A percentile compares a stretch with the other conserved stretches of the same genome.
These are phyloP conservation scores for Mycena albidolilacea DNA, from an alignment of 768 basidiomycete species.

Conservation along the genomic window DNA sequence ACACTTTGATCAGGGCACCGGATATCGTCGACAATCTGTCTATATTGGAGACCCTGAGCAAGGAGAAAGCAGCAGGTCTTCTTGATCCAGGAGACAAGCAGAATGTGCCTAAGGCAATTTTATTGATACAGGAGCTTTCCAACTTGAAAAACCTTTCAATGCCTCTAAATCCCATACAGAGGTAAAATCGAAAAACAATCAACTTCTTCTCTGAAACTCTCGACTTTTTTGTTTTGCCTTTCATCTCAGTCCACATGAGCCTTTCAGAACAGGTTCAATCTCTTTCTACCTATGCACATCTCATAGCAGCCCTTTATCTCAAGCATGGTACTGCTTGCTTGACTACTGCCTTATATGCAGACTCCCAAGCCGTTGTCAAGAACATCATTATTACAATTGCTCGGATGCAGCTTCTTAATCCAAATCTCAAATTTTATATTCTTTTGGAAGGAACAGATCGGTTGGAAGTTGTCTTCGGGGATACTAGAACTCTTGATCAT, in stretches of 20 bases:
- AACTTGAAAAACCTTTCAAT: too few species aligned
- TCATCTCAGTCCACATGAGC: not conserved
- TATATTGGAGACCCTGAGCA: too few species aligned
- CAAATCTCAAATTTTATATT: not conserved
- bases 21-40: too few species aligned
- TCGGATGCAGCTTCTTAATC: not conserved
- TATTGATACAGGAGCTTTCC: too few species aligned
- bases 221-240: too few species aligned
- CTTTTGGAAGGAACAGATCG: not conserved
- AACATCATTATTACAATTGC: not conserved
- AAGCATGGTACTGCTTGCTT: not conserved
- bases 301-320: not conserved
- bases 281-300: not conserved
- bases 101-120: too few species aligned
- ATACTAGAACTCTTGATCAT: not conserved
- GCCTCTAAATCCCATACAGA: too few species aligned
- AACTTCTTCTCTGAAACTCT: too few species aligned
- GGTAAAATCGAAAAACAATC: too few species aligned
- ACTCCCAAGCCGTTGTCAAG: not conserved
- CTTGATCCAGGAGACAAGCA: too few species aligned
- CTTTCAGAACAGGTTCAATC: constrained; percentile 9
- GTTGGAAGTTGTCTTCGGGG: not conserved
- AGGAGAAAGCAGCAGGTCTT: too few species aligned
- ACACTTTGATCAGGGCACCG: too few species aligned
- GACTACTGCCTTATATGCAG: not conserved